Base-by-base conservation (phyloP, 2,329 filamentous ascomycete genomes). In the Karstenula rhodostoma region DNA sequence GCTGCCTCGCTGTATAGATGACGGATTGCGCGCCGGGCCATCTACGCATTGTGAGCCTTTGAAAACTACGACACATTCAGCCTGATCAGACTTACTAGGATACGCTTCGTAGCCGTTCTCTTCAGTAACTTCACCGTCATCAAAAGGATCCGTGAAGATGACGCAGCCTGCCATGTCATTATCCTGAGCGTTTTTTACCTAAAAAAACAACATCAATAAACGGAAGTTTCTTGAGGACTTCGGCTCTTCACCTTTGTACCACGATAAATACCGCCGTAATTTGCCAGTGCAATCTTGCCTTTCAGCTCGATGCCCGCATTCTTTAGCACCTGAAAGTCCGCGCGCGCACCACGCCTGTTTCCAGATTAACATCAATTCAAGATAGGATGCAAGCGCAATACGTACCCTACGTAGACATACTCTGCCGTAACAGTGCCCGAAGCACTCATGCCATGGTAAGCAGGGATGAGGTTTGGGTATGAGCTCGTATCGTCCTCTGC, bases 121-220 rank as follows among this genome's bases (percentile, higher is more conserved):
- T 47, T 75, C 74, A 4, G 77, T 80, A 32, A 80, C 60, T 22
- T 78, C 71, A 4, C 78, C 78, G 62, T 80, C 78, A 59, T 80
- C 77, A 8, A 63, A 69, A 9, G 77, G 73, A 57, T 80, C 78
- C 5, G 75, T 79, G 66, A 74, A 80, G 56, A 80, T 75, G 48
- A 80, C 64, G 32, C 65, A 69, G 23, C 77, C 78, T 37, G 73
- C 69, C 76, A 79, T 78, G 40, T 77, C 78, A 49, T 75, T 66
- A n/a, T 77, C 73, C 54, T 79, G 73, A 12, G 78, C 75, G 59
- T 79, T 79, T 68, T 80, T 79, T 33, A 81, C 78, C 61, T 81
- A 32, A 9, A 10, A 32, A 32, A 32, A n/a, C n/a, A n/a, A n/a
- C n/a, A 10, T 32, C 8, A 32, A 32, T 32, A 9, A 32, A 10